Base-by-base conservation (phyloP, 805 yeast species). In the Ogataea pignaliae region DNA sequence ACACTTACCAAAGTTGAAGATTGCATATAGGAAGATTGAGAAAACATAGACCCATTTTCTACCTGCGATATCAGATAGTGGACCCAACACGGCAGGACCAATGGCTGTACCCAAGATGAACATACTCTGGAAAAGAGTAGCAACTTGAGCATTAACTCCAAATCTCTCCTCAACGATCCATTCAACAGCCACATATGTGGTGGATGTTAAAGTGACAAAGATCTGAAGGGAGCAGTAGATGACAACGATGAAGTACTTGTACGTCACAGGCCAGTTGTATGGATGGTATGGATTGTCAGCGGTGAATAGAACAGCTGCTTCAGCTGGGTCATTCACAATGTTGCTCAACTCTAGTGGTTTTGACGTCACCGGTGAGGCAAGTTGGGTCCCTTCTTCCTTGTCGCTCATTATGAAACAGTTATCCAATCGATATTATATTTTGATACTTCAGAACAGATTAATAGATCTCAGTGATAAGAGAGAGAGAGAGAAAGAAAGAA, bases 1-100 rank as follows among this genome's bases (percentile, higher is more conserved):
- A 29, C 13, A 48, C 49, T 45, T 48, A 50, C 68, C 69, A 43
- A 64, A 60, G 44, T 60, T 61, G 47, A 61, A 60, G 32, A 63
- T 44, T 10, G 53, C 44, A 41, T 55, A 64, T 29, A 63, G 54
- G 29, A 61, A 14, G 34, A 51, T 54, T 15, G 67, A 62, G 26
- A 51, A 47, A 28, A 63, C 68, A 35, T 64, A 64, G 36, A 64
- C 63, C 68, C 68, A 63, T 51, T 64, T 64, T 51, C 69, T 54
- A 37, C 69, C 69, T 30, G 61, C 64, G 36, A 63, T 56, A 53
- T 64, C 69, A 3, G 69, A 63, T 26, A 64, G 49, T 17, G 69
- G 69, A 44, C 69, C 69, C 12, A 63, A 42, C 42, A 64, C 60
- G 26, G 65, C 65, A 15, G 68, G 68, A 14, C 69, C 69, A 39